Conservation (phyloP, 306 rosid genomes). For the Betula pendula region DNA sequence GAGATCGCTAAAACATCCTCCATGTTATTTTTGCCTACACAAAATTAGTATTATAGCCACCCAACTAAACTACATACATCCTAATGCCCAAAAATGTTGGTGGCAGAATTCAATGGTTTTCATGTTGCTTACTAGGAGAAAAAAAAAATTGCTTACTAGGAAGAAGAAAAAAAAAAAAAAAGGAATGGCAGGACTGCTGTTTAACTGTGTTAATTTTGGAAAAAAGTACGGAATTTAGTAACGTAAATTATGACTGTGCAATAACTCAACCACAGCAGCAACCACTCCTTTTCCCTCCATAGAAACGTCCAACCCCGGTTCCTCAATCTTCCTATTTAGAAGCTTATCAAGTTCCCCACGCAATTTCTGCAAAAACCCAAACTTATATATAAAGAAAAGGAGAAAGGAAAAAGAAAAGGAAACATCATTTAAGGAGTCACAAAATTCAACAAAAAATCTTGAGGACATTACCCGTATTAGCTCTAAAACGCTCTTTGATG, state of each 20-base stretch:
- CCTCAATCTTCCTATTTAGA: slow-evolving; percentile 74
- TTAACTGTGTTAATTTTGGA: too few relatives aligned
- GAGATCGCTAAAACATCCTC: background rate
- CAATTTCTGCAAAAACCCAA: slow-evolving; percentile 58
- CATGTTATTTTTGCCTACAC: background rate
- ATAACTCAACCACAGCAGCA: slow-evolving; percentile 75
- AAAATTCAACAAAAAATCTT: slow-evolving; percentile 13
- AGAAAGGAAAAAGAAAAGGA: background rate
- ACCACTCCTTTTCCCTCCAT: slow-evolving; percentile 80
- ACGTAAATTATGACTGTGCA: slow-evolving; percentile 51
- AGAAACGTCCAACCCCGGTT: slow-evolving; percentile 76
- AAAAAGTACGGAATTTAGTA: background rate
- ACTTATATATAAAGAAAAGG: background rate
- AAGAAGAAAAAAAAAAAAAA: background rate
- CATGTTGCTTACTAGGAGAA: background rate
- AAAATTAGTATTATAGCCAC: background rate
- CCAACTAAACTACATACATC: background rate
- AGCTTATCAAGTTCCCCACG: slow-evolving; percentile 88
- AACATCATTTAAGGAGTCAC: slow-evolving; percentile 10
- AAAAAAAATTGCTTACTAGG: background rate
- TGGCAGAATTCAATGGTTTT: background rate
- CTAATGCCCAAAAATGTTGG: background rate
- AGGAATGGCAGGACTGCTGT: too few relatives aligned
- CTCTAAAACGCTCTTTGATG: slow-evolving; percentile 81
- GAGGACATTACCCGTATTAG: slow-evolving; percentile 65